phyloP scores from a whole-genome alignment of 75 land plant genomes.

The Pseudotsuga menziesii region DNA sequence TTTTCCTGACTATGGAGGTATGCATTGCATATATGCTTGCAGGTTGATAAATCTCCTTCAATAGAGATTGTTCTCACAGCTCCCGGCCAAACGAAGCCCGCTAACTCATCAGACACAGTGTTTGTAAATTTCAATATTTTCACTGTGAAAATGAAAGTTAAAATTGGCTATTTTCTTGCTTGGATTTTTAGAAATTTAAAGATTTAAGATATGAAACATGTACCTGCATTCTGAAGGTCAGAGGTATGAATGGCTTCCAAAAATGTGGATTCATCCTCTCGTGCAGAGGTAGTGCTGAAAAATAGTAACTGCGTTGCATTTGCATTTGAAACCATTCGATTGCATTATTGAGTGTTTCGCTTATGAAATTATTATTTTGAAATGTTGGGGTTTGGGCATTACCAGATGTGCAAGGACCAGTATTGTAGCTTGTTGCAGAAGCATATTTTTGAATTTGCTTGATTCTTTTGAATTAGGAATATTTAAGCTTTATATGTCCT shows the following conservation, averaged over 20 bases:
- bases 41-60: not conserved
- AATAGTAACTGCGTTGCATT: not conserved
- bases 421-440: not conserved
- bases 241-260: no score
- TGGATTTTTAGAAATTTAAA: not conserved
- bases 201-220: not conserved
- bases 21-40: not conserved
- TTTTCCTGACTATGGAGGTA: not conserved
- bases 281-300: not conserved
- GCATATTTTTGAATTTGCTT: no score
- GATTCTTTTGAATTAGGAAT: no score
- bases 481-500: no score
- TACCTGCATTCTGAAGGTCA: not conserved
- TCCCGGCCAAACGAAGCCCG: slow-evolving; percentile 4
- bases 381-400: not conserved
- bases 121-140: not conserved
- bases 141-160: not conserved
- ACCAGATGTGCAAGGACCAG: not conserved
- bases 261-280: not conserved
- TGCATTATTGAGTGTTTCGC: not conserved
- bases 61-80: slow-evolving; percentile 1
- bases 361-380: not conserved
- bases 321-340: not conserved
- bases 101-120: not conserved
- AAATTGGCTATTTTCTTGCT: no score